A percentile compares a stretch with the other conserved stretches of the same genome.
Conservation (phyloP, 768 basidiomycete species). For the Termitomyces sp. region DNA sequence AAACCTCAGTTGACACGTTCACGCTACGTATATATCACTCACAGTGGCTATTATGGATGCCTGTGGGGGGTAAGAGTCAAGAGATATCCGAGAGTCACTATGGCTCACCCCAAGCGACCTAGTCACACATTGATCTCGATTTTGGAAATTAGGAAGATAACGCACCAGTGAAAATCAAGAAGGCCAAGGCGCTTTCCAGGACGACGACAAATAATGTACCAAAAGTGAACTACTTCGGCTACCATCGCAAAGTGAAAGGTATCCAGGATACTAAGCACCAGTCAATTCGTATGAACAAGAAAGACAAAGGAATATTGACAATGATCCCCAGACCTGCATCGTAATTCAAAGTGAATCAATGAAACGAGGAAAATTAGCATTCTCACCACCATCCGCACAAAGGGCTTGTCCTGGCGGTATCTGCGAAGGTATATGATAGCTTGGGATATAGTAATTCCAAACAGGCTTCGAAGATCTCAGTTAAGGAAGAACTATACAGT, state of each 20-base stretch:
- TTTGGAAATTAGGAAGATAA: not conserved
- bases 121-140: not conserved
- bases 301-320: not conserved
- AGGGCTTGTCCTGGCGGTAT: slow-evolving; percentile 3
- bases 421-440: slow-evolving; percentile 7
- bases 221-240: slow-evolving; percentile 8
- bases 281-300: too few relatives aligned
- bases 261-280: slow-evolving; percentile 1
- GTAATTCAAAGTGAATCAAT: not conserved
- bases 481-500: not conserved
- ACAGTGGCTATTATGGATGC: slow-evolving; percentile 10
- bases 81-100: not conserved
- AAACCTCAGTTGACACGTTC: not conserved
- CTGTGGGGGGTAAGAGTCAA: not conserved
- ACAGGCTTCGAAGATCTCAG: not conserved
- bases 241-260: slow-evolving; percentile 10
- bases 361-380: not conserved
- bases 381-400: slow-evolving; percentile 4
- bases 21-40: not conserved
- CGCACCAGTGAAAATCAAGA: slow-evolving; percentile 8
- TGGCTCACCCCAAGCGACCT: slow-evolving; percentile 8
- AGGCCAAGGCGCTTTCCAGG: slow-evolving; percentile 4
- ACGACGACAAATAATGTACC: slow-evolving; percentile 5
- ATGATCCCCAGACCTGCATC: slow-evolving; percentile 7
- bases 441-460: slow-evolving; percentile 7